Evolutionary conservation across 176 grass and related monocot genomes (phyloP), one percentile per base, ranked within the genome.

Genomic region (Avena insularis): DNA sequence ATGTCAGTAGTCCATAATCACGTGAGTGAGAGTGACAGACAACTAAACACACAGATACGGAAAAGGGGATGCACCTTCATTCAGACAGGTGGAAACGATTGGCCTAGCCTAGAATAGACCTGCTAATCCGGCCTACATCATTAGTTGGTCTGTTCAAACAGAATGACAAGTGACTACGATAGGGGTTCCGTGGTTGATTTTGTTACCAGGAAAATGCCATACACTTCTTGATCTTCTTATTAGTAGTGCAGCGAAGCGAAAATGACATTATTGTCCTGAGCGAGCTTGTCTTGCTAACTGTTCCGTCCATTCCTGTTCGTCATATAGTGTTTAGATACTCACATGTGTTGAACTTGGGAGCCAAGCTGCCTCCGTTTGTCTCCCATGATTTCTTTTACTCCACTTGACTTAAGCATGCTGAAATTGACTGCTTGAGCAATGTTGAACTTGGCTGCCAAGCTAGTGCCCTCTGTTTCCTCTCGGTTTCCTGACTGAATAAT

Each of bases 361-460:
- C 81, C 74, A 89, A 84, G 54, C 9, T 48, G n/a, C 8, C 62
- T 77, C 2, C 54, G 3, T 10, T 70, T 19, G 31, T 68, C 9
- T 57, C 60, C 21, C 35, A 4, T 59, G 13, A 12, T 1, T 78
- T 78, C 77, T 38, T 8, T 38, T 21, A 19, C 16, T 35, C 48
- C 38, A 71, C 35, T 78, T 83, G 60, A 59, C 73, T 83, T 67
- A 15, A 83, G 2, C 43, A 74, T 46, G 60, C n/a, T 8, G 15
- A 68, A 68, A 35, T 47, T n/a, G 2, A 3, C 50, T 15, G 13
- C 3, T 15, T 54, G 51, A 54, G 51, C 51, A 54, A 19, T 9
- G 47, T 54, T 84, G 4, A 81, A 38, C 83, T 57, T 90, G 83
- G 60, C 33, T 68, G 83, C 60, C 78, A 90, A 89, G 68, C 43